Evolutionary conservation across 1,284 basidiomycete species (phyloP).

Genomic region (Puccinia triticina): DNA sequence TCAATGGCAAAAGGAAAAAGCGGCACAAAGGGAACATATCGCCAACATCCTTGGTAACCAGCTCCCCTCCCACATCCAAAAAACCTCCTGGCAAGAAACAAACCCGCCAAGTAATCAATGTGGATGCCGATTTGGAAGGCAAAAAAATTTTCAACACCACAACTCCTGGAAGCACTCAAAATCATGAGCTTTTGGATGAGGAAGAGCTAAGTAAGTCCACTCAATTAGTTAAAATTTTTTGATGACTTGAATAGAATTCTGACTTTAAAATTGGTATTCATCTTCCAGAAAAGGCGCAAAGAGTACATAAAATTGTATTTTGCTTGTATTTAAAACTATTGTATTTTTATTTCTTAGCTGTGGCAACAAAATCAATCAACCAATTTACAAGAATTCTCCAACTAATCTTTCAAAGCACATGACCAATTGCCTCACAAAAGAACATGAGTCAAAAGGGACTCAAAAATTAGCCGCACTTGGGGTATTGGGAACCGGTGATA

Average conservation of each 20-base stretch:
- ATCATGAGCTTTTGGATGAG: not conserved
- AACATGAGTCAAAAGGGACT: not conserved
- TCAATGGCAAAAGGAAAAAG: too few species aligned
- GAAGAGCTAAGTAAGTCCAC: not conserved
- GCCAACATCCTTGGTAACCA: too few species aligned
- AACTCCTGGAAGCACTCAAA: slow-evolving; percentile 13
- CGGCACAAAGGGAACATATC: too few species aligned
- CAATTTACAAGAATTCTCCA: slow-evolving; percentile 1
- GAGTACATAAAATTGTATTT: not conserved
- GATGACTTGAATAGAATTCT: too few species aligned
- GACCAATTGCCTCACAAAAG: not conserved
- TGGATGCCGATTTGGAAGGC: too few species aligned
- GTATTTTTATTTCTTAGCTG: slow-evolving; percentile 9
- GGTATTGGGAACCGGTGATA: slow-evolving; percentile 2
- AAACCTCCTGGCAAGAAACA: too few species aligned
- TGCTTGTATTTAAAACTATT: not conserved
- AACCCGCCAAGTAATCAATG: too few species aligned
- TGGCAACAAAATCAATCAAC: slow-evolving; percentile 4
- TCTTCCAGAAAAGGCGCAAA: not conserved
- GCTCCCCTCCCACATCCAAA: too few species aligned
- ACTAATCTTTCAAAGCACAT: slow-evolving; percentile 6
- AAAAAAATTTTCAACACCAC: too few species aligned
- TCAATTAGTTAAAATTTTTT: not conserved
- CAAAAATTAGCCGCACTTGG: not conserved
- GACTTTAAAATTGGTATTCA: not conserved